A percentile compares a stretch with the other conserved stretches of the same genome.
These are phyloP conservation scores for Didymella lethalis DNA, from an alignment of 2,329 filamentous ascomycete species.

Conservation along the genomic window DNA sequence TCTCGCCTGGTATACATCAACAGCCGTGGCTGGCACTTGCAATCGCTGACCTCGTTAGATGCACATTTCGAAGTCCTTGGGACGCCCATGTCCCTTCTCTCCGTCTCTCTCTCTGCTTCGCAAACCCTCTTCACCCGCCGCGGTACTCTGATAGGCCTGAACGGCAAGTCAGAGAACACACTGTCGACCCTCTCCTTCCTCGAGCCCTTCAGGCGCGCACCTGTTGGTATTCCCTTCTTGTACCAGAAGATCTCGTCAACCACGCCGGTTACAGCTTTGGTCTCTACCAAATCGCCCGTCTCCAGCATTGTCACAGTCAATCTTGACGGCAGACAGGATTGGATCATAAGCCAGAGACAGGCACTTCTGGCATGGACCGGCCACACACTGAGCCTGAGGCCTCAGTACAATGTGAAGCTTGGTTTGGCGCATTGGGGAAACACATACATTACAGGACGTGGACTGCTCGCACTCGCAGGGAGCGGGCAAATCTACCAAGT, in stretches of 20 bases:
- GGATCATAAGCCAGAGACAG: constrained; percentile 88
- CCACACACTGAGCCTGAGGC: constrained; percentile 78
- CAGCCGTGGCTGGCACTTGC: not conserved
- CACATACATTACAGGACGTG: constrained; percentile 85
- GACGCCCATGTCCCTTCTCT: constrained; percentile 90
- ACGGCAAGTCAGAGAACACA: constrained; percentile 88
- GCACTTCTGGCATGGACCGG: constrained; percentile 97
- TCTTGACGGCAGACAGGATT: constrained; percentile 92
- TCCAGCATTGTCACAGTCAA: constrained; percentile 89
- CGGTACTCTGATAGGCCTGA: constrained; percentile 88
- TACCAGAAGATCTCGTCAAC: constrained; percentile 90
- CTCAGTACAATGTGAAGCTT: constrained; percentile 76
- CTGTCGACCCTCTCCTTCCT: constrained; percentile 89
- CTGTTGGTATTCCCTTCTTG: constrained; percentile 89
- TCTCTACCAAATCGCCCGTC: constrained; percentile 84
- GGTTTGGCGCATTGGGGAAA: constrained; percentile 90
- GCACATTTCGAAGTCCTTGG: constrained; percentile 94
- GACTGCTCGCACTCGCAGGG: constrained; percentile 82
- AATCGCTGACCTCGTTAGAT: constrained; percentile 64
- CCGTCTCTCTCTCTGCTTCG: constrained; percentile 89
- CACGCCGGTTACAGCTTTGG: constrained; percentile 84
- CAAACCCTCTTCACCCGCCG: constrained; percentile 92
- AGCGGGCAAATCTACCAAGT: constrained; percentile 91
- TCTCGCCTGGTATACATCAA: constrained; percentile 38
- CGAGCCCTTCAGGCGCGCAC: constrained; percentile 79